Conservation (phyloP, 345 rosid genomes). For the Draba incana region DNA sequence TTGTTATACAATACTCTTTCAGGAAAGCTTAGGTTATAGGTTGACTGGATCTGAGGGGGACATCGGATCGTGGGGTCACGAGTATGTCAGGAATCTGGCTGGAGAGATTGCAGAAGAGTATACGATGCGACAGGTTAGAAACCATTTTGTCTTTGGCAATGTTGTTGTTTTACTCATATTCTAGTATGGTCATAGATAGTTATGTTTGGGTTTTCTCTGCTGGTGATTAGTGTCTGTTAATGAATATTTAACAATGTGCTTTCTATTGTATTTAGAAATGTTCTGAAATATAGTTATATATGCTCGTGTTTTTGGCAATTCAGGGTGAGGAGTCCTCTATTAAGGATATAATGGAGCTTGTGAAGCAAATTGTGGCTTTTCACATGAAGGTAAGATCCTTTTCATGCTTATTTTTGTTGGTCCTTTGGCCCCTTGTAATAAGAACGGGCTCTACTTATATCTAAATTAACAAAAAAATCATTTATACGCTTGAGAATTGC, state of each 20-base stretch:
- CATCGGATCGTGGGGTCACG: conserved; percentile 98
- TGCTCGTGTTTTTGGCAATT: conserved; percentile 17
- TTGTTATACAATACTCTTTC: conserved; percentile 34
- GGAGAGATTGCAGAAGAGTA: conserved; percentile 88
- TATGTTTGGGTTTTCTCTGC: conserved; percentile 21
- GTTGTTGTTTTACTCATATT: conserved; percentile 12
- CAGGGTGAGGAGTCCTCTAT: conserved; percentile 69
- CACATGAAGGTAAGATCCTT: conserved; percentile 78
- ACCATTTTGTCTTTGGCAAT: conserved; percentile 29
- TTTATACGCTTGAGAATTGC: conserved; percentile 21
- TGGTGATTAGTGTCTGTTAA: background rate
- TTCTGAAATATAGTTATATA: conserved; percentile 21
- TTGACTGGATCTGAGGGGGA: conserved; percentile 87
- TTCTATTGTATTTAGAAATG: background rate
- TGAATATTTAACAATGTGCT: conserved; percentile 10
- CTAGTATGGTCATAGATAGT: background rate
- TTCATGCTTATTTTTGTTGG: conserved; percentile 13
- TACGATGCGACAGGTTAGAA: conserved; percentile 70
- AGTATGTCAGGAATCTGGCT: conserved; percentile 95
- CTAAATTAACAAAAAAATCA: background rate
- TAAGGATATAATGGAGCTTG: conserved; percentile 81
- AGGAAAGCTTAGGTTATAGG: conserved; percentile 93
- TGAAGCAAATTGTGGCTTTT: conserved; percentile 84
- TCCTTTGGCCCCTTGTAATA: conserved; percentile 9
- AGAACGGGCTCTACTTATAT: conserved; percentile 19